phyloP scores from a whole-genome alignment of 73 alveolate species.

The Paramecium biaurelia region DNA sequence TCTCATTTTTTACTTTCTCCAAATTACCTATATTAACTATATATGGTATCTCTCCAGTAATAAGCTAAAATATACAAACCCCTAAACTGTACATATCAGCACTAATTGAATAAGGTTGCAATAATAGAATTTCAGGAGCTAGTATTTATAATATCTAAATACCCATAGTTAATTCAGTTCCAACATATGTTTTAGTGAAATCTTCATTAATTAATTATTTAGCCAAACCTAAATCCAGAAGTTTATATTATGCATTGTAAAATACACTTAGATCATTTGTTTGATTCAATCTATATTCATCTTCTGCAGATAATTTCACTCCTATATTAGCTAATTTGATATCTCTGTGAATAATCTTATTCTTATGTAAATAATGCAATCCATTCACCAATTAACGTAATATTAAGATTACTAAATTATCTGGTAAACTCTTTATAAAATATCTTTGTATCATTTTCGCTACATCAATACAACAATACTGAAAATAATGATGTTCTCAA shows the following conservation, averaged over 20 bases:
- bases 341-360: conserved; percentile 23
- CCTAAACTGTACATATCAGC: conserved; percentile 9
- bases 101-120: neutral
- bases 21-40: neutral
- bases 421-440: neutral
- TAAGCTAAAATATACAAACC: neutral
- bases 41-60: neutral
- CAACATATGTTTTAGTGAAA: neutral
- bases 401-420: neutral
- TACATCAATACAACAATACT: neutral
- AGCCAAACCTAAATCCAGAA: neutral
- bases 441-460: neutral
- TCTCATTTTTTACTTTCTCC: neutral
- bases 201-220: neutral
- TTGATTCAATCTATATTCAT: neutral
- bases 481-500: conserved; percentile 77
- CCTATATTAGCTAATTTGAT: neutral
- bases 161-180: conserved; percentile 15
- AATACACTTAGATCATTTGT: neutral
- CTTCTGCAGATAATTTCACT: neutral
- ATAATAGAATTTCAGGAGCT: conserved; percentile 15
- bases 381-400: neutral
- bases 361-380: neutral
- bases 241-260: neutral
- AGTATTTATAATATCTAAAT: neutral